These are phyloP conservation scores for Pisolithus marmoratus DNA, from an alignment of 768 basidiomycete genomes.

Conservation along the genomic window DNA sequence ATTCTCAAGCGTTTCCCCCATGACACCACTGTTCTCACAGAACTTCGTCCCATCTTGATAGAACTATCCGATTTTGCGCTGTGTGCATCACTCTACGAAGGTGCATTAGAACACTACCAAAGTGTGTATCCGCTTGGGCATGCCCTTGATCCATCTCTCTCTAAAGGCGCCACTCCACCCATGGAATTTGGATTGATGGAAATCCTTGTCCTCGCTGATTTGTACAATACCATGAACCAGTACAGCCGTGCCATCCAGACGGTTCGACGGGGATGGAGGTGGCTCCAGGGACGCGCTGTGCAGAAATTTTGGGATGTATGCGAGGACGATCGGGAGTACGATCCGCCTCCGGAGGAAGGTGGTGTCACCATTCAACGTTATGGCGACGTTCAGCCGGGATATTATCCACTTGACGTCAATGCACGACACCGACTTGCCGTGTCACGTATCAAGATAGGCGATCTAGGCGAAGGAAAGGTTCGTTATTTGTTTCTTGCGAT, in stretches of 20 bases:
- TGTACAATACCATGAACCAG: constrained; percentile 68
- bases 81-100: constrained; percentile 64
- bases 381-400: constrained; percentile 50
- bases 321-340: constrained; percentile 85
- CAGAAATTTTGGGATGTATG: constrained; percentile 77
- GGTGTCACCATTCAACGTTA: constrained; percentile 28
- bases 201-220: constrained; percentile 79
- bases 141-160: constrained; percentile 25
- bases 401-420: constrained; percentile 35
- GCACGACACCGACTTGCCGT: constrained; percentile 81
- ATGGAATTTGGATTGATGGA: constrained; percentile 40
- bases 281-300: constrained; percentile 80
- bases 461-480: constrained; percentile 79
- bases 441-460: constrained; percentile 73
- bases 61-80: constrained; percentile 62
- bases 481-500: constrained; percentile 10
- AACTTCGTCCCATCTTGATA: constrained; percentile 68
- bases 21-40: constrained; percentile 71
- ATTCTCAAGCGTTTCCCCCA: constrained; percentile 74
- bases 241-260: constrained; percentile 62
- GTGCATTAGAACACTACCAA: constrained; percentile 69
- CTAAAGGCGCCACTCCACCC: constrained; percentile 5
- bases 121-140: constrained; percentile 34
- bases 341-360: constrained; percentile 54
- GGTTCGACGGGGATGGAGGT: constrained; percentile 73